phyloP scores from a whole-genome alignment of 257 asterid genomes.

The Eucommia ulmoides region DNA sequence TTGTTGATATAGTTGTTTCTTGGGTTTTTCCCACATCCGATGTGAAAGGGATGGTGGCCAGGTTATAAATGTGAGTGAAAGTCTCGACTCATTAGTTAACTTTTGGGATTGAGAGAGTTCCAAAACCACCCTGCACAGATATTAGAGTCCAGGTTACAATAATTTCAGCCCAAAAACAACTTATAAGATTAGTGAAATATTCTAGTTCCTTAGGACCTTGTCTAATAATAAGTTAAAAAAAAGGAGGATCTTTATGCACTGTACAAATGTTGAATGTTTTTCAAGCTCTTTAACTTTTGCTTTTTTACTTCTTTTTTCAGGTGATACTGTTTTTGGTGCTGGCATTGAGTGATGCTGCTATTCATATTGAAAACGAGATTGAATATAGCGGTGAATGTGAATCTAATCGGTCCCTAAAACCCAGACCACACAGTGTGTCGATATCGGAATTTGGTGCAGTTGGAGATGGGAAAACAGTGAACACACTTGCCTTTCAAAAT shows the following conservation, averaged over 20 bases:
- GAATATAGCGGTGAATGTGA: constrained; percentile 58
- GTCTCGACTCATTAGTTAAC: no score
- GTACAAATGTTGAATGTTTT: constrained; percentile 4
- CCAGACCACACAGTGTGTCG: constrained; percentile 96
- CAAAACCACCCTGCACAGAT: no score
- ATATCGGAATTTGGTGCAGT: constrained; percentile 90
- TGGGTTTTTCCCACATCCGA: neutral
- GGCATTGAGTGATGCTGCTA: constrained; percentile 18
- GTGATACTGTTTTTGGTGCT: constrained; percentile 52
- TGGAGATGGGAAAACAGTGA: constrained; percentile 82
- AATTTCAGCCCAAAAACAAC: neutral
- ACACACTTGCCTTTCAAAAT: constrained; percentile 89
- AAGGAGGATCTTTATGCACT: no score
- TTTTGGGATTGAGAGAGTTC: no score
- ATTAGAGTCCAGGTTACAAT: no score
- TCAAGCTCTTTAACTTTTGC: constrained; percentile 10
- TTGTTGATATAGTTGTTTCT: neutral
- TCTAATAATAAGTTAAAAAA: no score
- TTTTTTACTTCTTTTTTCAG: constrained; percentile 29
- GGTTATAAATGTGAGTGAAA: no score
- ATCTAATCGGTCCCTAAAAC: constrained; percentile 52
- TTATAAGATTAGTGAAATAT: no score
- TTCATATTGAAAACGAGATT: constrained; percentile 13
- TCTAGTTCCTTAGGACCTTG: no score
- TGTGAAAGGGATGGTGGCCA: no score